Conservation (phyloP, 768 basidiomycete genomes). For the Gymnopilus dilepis region DNA sequence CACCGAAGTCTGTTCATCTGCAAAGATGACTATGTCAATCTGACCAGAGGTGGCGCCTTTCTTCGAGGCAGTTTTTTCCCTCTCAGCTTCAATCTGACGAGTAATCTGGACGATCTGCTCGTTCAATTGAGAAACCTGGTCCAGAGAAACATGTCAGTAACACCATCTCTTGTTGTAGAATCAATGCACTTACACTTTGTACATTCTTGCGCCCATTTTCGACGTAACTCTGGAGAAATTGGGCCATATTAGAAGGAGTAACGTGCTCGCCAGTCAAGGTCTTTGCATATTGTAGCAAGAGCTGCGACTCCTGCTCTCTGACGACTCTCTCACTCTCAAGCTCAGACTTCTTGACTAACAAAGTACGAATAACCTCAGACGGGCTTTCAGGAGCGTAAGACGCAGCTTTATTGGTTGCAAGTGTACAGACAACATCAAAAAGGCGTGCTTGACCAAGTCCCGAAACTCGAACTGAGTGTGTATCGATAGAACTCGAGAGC, state of each 20-base stretch:
- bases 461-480: conserved; percentile 57
- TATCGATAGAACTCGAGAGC: conserved; percentile 57
- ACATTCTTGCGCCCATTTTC: conserved; percentile 41
- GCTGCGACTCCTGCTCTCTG: conserved; percentile 43
- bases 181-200: conserved; percentile 30
- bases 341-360: conserved; percentile 39
- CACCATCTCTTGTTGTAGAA: not conserved
- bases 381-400: conserved; percentile 28
- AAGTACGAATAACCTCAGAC: conserved; percentile 39
- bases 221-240: conserved; percentile 49
- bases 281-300: conserved; percentile 50
- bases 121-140: conserved; percentile 38
- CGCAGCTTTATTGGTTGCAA: conserved; percentile 27
- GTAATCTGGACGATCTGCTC: conserved; percentile 47
- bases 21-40: conserved; percentile 48
- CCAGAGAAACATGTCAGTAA: not conserved
- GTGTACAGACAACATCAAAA: conserved; percentile 59
- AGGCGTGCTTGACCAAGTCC: conserved; percentile 54
- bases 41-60: conserved; percentile 39
- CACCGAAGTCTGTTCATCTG: conserved; percentile 40
- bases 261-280: conserved; percentile 50
- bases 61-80: conserved; percentile 36
- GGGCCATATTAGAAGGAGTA: conserved; percentile 39
- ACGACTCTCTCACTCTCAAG: conserved; percentile 45
- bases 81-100: conserved; percentile 43